These are phyloP conservation scores for Zygoascus flipseniorum DNA, from an alignment of 805 yeast genomes.

Conservation along the genomic window DNA sequence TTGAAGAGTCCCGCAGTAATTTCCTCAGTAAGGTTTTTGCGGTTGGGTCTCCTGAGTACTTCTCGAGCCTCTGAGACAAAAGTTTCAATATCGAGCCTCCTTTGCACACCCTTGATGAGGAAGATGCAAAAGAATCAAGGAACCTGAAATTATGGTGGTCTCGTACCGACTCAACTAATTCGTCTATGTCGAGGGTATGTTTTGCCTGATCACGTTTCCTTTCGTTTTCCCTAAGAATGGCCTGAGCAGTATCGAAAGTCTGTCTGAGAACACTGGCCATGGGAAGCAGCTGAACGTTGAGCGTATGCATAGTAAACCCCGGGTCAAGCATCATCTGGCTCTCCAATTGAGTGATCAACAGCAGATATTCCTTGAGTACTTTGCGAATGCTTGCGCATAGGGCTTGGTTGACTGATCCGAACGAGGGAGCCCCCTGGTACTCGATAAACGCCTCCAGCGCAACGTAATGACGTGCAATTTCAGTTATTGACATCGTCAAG, in stretches of 20 bases:
- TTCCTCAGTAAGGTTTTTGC: constrained; percentile 43
- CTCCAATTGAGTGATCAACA: constrained; percentile 37
- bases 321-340: constrained; percentile 40
- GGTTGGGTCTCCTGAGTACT: constrained; percentile 56
- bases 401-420: constrained; percentile 70
- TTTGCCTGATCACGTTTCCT: constrained; percentile 27
- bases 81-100: constrained; percentile 70
- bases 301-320: constrained; percentile 47
- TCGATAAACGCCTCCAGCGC: constrained; percentile 55
- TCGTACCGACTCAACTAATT: constrained; percentile 36
- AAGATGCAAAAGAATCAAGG: constrained; percentile 11
- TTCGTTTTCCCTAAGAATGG: constrained; percentile 34
- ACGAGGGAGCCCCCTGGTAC: constrained; percentile 41
- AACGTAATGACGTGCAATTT: constrained; percentile 54
- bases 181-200: constrained; percentile 32
- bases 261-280: constrained; percentile 39
- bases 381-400: constrained; percentile 53
- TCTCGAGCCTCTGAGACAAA: constrained; percentile 48
- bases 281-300: constrained; percentile 44
- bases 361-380: constrained; percentile 31
- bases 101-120: constrained; percentile 31
- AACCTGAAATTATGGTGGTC: constrained; percentile 10
- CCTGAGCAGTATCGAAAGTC: constrained; percentile 47
- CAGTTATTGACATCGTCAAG: constrained; percentile 51
- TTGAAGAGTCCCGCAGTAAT: constrained; percentile 52